Percentiles rank a stretch among this genome's conserved stretches.
These are phyloP conservation scores for Globisporangium middletonii DNA, from an alignment of 352 stramenopile species.

Conservation along the genomic window DNA sequence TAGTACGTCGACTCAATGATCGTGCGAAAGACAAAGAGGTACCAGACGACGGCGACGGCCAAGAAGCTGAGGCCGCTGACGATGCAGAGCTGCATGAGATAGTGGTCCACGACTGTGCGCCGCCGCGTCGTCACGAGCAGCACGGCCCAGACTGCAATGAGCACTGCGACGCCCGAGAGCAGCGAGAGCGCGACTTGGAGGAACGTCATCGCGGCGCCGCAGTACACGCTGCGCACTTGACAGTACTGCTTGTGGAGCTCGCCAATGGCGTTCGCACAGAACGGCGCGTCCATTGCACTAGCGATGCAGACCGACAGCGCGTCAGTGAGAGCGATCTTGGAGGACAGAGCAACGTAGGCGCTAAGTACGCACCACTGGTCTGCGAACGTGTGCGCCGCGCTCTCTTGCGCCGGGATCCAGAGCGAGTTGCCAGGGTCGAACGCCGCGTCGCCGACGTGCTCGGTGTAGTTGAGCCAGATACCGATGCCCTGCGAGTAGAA, in stretches of 20 bases:
- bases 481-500: conserved; percentile 78
- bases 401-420: conserved; percentile 64
- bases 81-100: conserved; percentile 69
- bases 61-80: conserved; percentile 46
- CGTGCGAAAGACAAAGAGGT: conserved; percentile 54
- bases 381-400: conserved; percentile 44
- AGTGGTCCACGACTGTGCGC: conserved; percentile 60
- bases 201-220: conserved; percentile 43
- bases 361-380: conserved; percentile 43
- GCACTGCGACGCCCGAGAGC: conserved; percentile 37
- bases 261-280: conserved; percentile 43
- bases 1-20: conserved; percentile 74
- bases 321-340: too few relatives aligned
- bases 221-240: conserved; percentile 67
- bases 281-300: conserved; percentile 28
- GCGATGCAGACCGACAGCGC: neutral
- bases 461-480: conserved; percentile 79
- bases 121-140: conserved; percentile 42
- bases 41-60: conserved; percentile 48
- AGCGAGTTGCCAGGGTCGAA: conserved; percentile 78
- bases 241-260: conserved; percentile 76
- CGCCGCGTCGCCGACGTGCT: conserved; percentile 53
- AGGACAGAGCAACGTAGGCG: neutral
- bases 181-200: conserved; percentile 53
- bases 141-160: conserved; percentile 44